Percentiles rank a stretch among this genome's conserved stretches.
Conservation (phyloP, 169 alveolate species). For the Theileria sp. region DNA sequence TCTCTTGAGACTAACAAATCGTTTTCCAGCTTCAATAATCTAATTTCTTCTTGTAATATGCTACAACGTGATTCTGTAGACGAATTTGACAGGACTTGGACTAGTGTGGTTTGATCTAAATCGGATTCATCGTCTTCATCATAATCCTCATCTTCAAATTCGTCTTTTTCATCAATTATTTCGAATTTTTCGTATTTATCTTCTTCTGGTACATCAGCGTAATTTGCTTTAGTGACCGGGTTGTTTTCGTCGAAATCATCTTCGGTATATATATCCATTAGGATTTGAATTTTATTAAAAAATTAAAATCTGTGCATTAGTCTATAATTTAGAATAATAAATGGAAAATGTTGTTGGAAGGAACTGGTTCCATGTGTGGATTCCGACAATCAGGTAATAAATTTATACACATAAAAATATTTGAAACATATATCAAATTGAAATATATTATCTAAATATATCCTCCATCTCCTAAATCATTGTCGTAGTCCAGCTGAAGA, state of each 20-base stretch:
- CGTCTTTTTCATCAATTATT: neutral
- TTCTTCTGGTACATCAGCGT: conserved; percentile 12
- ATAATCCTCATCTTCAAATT: conserved; percentile 5
- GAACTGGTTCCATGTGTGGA: neutral
- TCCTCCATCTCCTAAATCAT: conserved; percentile 20
- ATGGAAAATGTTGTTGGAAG: neutral
- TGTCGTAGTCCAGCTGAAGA: conserved; percentile 25
- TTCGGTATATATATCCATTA: neutral
- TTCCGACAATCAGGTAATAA: neutral
- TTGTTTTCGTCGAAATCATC: conserved; percentile 5
- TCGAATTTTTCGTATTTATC: conserved; percentile 1
- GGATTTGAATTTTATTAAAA: neutral
- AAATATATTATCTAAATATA: neutral
- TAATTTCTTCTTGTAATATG: conserved; percentile 31
- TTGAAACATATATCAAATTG: neutral
- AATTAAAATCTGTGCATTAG: neutral
- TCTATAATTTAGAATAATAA: no score
- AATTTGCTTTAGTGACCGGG: neutral
- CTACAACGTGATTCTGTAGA: conserved; percentile 25
- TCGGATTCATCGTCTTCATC: conserved; percentile 11
- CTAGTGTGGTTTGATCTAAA: neutral
- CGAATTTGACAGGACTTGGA: neutral
- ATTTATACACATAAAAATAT: neutral
- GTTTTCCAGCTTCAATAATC: conserved; percentile 18
- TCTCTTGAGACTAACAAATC: conserved; percentile 29